Evolutionary conservation across 768 basidiomycete genomes (phyloP).

Genomic region (Auriscalpium orientale): DNA sequence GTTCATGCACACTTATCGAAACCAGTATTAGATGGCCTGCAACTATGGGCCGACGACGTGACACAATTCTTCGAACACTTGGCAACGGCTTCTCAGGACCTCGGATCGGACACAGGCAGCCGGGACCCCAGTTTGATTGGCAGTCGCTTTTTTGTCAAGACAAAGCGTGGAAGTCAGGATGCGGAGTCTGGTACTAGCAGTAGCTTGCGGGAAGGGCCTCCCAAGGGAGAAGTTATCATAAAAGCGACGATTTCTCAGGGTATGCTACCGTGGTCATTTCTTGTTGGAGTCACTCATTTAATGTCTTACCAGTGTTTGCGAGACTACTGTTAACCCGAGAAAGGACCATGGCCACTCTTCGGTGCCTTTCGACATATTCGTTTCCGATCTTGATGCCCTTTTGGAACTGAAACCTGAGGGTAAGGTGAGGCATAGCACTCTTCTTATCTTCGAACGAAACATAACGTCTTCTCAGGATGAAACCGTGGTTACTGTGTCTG

Average conservation of each 20-base stretch:
- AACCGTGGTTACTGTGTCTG: slow-evolving; percentile 52
- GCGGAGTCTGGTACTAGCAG: slow-evolving; percentile 35
- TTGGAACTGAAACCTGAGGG: slow-evolving; percentile 66
- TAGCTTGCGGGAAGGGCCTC: slow-evolving; percentile 8
- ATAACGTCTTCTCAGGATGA: slow-evolving; percentile 44
- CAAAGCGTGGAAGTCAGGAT: slow-evolving; percentile 29
- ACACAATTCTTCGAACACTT: slow-evolving; percentile 59
- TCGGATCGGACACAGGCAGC: slow-evolving; percentile 30
- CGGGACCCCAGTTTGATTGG: slow-evolving; percentile 66
- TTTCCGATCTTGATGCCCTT: slow-evolving; percentile 54
- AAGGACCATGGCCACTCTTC: slow-evolving; percentile 15
- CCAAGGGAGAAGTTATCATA: slow-evolving; percentile 36
- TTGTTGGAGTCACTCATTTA: background rate
- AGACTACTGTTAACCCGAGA: slow-evolving; percentile 45
- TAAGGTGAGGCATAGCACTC: slow-evolving; percentile 36
- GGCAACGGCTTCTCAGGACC: slow-evolving; percentile 13
- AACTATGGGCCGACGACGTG: slow-evolving; percentile 84
- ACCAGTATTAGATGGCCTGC: slow-evolving; percentile 60
- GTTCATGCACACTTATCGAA: slow-evolving; percentile 59
- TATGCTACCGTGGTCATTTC: slow-evolving; percentile 5
- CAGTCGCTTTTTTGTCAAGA: slow-evolving; percentile 63
- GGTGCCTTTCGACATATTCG: slow-evolving; percentile 46
- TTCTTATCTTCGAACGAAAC: too few relatives aligned
- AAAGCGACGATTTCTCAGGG: slow-evolving; percentile 40
- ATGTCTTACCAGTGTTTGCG: slow-evolving; percentile 26